Evolutionary conservation across 495 filamentous ascomycete species (phyloP), one percentile per base, ranked within the genome.

Genomic region (Hypoxylon subgilvum): DNA sequence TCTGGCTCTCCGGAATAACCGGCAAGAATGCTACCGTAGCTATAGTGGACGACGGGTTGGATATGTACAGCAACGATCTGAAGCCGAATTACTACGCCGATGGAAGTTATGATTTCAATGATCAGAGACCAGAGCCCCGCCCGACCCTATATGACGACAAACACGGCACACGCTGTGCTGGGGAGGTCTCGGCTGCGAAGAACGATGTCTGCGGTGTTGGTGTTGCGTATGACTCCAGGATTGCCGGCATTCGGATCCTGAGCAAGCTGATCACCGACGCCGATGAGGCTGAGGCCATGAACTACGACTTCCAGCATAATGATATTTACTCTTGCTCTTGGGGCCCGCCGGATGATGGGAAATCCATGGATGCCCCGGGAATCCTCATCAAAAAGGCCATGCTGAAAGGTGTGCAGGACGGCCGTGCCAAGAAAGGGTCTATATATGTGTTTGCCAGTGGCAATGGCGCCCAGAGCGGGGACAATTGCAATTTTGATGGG

Each of bases 401-500:
- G 86, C 73, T 96, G 44, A 96, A 92, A 60, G 94, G 88, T 38
- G 82, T 97, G 8, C 91, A 97, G 69, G 86, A 94, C 34, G 94
- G 94, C 32, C 87, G 94, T 36, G 77, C 76, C 27, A 88, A 91
- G 1, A 82, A 83, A 48, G 94, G 94, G n/a, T 94, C 91, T 9
- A 87, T 98, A 57, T 98, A 91, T 63, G 94, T 98, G 41, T 98
- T 98, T 72, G 94, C 94, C 13, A 94, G 92, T 57, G 94, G 94
- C 51, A 98, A 98, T 68, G 94, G 94, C 28, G 95, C 92, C 18
- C 72, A 74, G n/a, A 81, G 67, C 40, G 92, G 88, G 32, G 94
- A 98, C 69, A 97, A 98, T 74, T 98, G 94, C 82, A 98, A 98
- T 69, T 98, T 97, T 66, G 94, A 98, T 68, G 94, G 94, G 8